Conservation (phyloP, 169 alveolate genomes). For the Plasmodium knowlesi region DNA sequence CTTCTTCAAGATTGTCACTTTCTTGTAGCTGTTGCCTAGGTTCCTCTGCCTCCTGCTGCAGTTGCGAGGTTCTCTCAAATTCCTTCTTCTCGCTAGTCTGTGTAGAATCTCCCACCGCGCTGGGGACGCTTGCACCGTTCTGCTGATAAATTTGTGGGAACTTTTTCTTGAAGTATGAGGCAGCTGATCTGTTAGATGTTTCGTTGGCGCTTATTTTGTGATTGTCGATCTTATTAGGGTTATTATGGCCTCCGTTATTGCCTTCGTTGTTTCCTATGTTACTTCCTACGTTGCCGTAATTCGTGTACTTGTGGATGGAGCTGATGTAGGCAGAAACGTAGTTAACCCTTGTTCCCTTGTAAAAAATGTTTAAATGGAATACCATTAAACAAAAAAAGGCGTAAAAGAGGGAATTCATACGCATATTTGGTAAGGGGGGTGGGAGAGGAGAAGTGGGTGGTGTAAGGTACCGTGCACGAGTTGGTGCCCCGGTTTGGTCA, state of each 20-base stretch:
- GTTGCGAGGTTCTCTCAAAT: not conserved
- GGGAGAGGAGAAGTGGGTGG: not conserved
- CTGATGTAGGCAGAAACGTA: conserved; percentile 30
- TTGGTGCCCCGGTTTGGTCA: not conserved
- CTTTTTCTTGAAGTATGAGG: not conserved
- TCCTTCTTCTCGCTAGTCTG: not conserved
- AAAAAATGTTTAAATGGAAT: conserved; percentile 39
- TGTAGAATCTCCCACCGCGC: not conserved
- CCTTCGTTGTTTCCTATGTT: not conserved
- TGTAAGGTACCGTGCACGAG: not conserved
- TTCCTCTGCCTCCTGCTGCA: not conserved
- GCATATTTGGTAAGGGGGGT: conserved; percentile 24
- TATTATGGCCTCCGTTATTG: not conserved
- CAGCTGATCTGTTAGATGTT: not conserved
- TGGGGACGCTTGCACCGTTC: not conserved
- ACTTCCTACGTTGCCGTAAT: not conserved
- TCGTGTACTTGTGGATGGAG: not conserved
- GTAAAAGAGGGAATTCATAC: conserved; percentile 23
- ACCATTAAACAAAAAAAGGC: conserved; percentile 28
- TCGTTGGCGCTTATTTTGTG: not conserved
- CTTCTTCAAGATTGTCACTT: not conserved
- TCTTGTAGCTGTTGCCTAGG: not conserved
- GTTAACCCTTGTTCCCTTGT: conserved; percentile 23
- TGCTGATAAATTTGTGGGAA: not conserved
- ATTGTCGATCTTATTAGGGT: not conserved